phyloP scores from a whole-genome alignment of 2,329 filamentous ascomycete genomes.

The Zymoseptoria tritici region DNA sequence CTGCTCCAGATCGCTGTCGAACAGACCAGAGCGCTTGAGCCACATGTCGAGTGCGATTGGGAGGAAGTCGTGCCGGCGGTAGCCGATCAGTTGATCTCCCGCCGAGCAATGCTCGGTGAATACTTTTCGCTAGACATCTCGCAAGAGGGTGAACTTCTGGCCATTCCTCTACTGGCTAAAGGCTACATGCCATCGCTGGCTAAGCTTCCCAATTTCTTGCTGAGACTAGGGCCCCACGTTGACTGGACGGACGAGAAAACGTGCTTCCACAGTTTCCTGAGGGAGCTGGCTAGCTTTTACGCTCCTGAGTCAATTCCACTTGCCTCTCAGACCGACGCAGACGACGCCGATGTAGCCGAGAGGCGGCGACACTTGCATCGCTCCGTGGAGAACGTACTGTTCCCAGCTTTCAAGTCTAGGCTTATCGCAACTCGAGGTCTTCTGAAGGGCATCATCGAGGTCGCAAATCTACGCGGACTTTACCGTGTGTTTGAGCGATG shows the following conservation, averaged over 20 bases:
- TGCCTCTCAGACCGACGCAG: conserved; percentile 11
- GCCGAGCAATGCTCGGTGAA: conserved; percentile 79
- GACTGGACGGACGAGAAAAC: conserved; percentile 76
- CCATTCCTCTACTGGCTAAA: conserved; percentile 77
- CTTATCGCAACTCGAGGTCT: conserved; percentile 65
- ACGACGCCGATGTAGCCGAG: conserved; percentile 47
- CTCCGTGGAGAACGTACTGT: conserved; percentile 77
- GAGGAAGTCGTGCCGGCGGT: conserved; percentile 60
- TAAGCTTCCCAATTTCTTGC: conserved; percentile 82
- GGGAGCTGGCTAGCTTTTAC: conserved; percentile 82
- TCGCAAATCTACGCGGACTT: conserved; percentile 36
- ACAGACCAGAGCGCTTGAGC: conserved; percentile 45
- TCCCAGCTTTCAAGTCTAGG: conserved; percentile 77
- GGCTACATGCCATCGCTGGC: conserved; percentile 79
- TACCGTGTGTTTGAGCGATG: conserved; percentile 20
- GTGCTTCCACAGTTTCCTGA: conserved; percentile 80
- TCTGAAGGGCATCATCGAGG: conserved; percentile 20
- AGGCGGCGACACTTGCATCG: conserved; percentile 50
- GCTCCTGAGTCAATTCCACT: conserved; percentile 75
- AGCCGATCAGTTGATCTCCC: conserved; percentile 60
- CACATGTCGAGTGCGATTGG: conserved; percentile 53
- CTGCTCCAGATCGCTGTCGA: conserved; percentile 67
- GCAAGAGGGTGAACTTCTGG: conserved; percentile 64
- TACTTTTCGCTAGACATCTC: conserved; percentile 87
- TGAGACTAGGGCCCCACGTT: conserved; percentile 80